A percentile compares a stretch with the other conserved stretches of the same genome.
Evolutionary conservation across 169 alveolate species (phyloP).

Genomic region (Plasmodium vinckei): DNA sequence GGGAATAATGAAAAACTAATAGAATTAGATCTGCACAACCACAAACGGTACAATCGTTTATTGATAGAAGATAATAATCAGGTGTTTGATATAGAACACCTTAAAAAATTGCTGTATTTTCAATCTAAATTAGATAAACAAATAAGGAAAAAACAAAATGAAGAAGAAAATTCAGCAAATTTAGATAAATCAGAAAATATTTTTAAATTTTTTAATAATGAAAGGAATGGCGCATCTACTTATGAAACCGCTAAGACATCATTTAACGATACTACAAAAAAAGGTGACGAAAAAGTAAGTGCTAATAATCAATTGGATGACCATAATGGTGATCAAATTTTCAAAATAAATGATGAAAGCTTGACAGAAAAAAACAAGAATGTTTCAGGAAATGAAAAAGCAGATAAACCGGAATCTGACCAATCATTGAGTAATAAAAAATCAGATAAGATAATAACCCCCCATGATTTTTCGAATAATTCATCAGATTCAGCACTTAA

Average conservation of each 20-base stretch:
- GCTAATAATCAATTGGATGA: too few species aligned
- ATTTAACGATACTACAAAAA: too few species aligned
- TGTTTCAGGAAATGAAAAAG: neutral
- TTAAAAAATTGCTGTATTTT: slow-evolving; percentile 53
- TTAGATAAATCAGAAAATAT: slow-evolving; percentile 27
- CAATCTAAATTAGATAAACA: slow-evolving; percentile 51
- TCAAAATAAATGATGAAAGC: neutral
- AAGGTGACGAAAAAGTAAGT: too few species aligned
- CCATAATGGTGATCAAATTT: neutral
- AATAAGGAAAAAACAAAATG: slow-evolving; percentile 24
- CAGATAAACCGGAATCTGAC: neutral
- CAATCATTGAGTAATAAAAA: neutral
- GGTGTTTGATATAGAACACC: slow-evolving; percentile 23
- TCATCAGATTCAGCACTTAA: neutral
- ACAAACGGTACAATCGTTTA: slow-evolving; percentile 13
- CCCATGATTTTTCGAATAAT: slow-evolving; percentile 33
- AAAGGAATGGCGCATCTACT: neutral
- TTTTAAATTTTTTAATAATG: neutral
- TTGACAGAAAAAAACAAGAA: neutral
- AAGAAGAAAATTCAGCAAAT: slow-evolving; percentile 41
- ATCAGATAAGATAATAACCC: slow-evolving; percentile 29
- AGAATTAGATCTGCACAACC: neutral
- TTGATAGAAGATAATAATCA: slow-evolving; percentile 32
- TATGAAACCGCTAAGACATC: neutral
- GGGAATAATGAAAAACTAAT: slow-evolving; percentile 28